Conservation (phyloP, 2,329 filamentous ascomycete genomes). For the Phyllachora maydis region DNA sequence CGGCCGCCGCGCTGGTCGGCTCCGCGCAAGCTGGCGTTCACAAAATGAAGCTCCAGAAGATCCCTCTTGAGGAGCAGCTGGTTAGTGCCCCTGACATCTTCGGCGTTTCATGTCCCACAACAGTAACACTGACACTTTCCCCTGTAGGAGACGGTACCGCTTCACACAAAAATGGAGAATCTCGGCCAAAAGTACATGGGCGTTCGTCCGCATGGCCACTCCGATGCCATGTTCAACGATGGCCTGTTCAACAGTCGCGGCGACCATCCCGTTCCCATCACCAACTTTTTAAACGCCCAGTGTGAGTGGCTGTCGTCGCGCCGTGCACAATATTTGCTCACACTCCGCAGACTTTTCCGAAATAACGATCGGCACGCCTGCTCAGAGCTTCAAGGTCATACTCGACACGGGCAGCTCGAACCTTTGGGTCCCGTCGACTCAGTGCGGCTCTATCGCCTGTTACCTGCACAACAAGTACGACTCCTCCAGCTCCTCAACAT, state of each 20-base stretch:
- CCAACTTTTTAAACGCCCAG: constrained; percentile 97
- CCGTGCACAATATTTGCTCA: constrained; percentile 2
- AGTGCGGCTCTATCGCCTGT: constrained; percentile 92
- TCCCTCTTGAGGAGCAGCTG: constrained; percentile 79
- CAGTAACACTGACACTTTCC: constrained; percentile 4
- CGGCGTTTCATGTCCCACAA: too few species aligned
- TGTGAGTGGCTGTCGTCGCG: constrained; percentile 41
- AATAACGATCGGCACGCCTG: constrained; percentile 77
- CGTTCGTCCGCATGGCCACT: constrained; percentile 44
- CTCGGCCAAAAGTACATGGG: constrained; percentile 97
- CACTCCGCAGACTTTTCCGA: constrained; percentile 72
- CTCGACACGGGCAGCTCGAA: constrained; percentile 98
- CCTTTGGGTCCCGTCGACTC: constrained; percentile 84
- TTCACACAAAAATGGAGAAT: constrained; percentile 62
- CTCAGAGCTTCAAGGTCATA: constrained; percentile 94
- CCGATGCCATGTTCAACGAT: constrained; percentile 63
- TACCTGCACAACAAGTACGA: constrained; percentile 96
- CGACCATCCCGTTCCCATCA: constrained; percentile 69
- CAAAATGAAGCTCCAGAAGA: constrained; percentile 96
- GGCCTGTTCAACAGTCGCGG: constrained; percentile 42
- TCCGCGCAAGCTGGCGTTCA: constrained; percentile 71
- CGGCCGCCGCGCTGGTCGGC: constrained; percentile 64
- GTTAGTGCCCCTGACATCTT: too few species aligned
- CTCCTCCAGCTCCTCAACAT: constrained; percentile 69
- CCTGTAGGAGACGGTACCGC: constrained; percentile 48